Evolutionary conservation across 768 basidiomycete genomes (phyloP).

Genomic region (Neoboletus brunneissimus): DNA sequence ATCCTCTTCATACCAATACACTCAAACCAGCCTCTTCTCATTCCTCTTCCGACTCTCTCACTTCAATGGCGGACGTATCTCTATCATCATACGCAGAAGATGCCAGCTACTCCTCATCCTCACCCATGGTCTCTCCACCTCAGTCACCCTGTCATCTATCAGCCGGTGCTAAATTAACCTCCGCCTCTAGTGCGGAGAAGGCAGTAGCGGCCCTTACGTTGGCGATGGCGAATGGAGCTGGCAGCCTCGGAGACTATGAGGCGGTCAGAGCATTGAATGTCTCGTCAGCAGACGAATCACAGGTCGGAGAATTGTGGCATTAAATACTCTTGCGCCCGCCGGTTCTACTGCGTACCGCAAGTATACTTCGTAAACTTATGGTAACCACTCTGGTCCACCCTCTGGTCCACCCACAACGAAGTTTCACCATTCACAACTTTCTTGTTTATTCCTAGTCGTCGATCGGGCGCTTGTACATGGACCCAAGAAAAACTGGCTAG

Average conservation of each 20-base stretch:
- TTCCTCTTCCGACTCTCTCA: constrained; percentile 19
- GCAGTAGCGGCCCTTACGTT: constrained; percentile 57
- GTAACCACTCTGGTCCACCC: not conserved
- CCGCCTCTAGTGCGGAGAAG: constrained; percentile 52
- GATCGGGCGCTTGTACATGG: constrained; percentile 12
- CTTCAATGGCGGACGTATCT: constrained; percentile 8
- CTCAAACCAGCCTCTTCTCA: constrained; percentile 18
- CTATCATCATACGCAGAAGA: constrained; percentile 5
- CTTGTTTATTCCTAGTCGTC: constrained; percentile 31
- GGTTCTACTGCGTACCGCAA: constrained; percentile 1
- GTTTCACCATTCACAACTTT: constrained; percentile 5
- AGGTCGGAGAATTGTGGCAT: constrained; percentile 61
- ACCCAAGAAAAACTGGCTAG: constrained; percentile 20
- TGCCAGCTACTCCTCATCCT: constrained; percentile 6
- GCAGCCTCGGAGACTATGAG: constrained; percentile 55
- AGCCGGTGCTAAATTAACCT: constrained; percentile 2
- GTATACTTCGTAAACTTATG: not conserved
- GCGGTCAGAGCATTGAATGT: constrained; percentile 41
- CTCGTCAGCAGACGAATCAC: constrained; percentile 37
- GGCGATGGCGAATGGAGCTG: constrained; percentile 64
- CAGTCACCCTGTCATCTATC: constrained; percentile 14
- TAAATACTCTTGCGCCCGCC: constrained; percentile 20
- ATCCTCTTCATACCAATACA: constrained; percentile 27
- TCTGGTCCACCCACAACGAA: not conserved
- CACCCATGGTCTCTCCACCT: constrained; percentile 9